Percentiles rank a stretch among this genome's conserved stretches.
Conservation (phyloP, 2,329 filamentous ascomycete genomes). For the Paracoccidioides lutzii region DNA sequence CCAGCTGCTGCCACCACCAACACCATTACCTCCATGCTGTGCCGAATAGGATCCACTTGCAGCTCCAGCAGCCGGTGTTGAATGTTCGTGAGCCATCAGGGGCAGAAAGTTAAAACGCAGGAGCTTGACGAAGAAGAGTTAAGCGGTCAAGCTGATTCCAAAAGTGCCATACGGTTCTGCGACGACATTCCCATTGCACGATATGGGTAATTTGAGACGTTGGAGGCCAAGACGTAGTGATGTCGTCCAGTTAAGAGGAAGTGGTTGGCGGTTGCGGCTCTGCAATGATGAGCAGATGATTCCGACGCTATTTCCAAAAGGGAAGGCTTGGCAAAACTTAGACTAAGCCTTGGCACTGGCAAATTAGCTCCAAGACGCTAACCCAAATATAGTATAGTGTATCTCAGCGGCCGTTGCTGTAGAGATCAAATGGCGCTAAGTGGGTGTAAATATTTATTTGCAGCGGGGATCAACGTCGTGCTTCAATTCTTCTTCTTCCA, state of each 20-base stretch:
- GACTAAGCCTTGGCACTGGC: not conserved
- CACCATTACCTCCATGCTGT: not conserved
- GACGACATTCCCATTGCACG: not conserved
- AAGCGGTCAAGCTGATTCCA: not conserved
- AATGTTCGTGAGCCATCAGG: constrained; percentile 1
- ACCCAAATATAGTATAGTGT: constrained; percentile 17
- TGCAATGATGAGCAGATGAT: not conserved
- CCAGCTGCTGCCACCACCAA: not conserved
- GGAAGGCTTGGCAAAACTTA: not conserved
- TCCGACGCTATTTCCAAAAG: not conserved
- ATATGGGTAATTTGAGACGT: not conserved
- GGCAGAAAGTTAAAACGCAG: not conserved
- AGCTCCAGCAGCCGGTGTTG: not conserved
- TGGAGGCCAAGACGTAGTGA: not conserved
- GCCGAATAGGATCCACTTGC: not conserved
- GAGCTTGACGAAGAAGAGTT: not conserved
- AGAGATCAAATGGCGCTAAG: constrained; percentile 21
- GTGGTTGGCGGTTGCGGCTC: not conserved
- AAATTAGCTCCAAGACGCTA: not conserved
- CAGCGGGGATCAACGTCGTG: constrained; percentile 9
- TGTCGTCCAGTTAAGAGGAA: not conserved
- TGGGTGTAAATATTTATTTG: constrained; percentile 27
- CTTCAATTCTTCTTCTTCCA: constrained; percentile 11
- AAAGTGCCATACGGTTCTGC: not conserved
- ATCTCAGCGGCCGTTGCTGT: constrained; percentile 24